Base-by-base conservation (phyloP, 1,284 basidiomycete genomes). In the Melanopsichium pennsylvanicum region DNA sequence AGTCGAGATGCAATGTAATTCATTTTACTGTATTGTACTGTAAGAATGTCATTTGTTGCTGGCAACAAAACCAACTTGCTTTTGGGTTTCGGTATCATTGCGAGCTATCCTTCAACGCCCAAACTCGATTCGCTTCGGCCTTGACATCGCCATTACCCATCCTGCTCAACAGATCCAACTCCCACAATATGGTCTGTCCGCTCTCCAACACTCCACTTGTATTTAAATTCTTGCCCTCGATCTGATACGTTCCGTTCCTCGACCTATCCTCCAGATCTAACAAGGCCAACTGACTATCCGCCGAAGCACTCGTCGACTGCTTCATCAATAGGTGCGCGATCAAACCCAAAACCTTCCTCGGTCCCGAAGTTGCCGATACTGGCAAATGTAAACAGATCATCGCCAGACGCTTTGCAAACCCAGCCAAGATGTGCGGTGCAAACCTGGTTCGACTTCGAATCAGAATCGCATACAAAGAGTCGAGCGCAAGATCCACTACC, bases 341-440 rank as follows among this genome's bases (percentile, higher is more conserved):
- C 6, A 69, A 13, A 0, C 25, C 40, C 6, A 63, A 16, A 5
- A 59, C 43, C 21, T 56, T 57, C 6, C 38, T 22, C 18, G 37
- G 41, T 5, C 42, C 42, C 1, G 43, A 49, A 1, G 43, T 34
- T 16, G 45, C 18, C 0, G 40, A 12, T 2, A 34, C 22, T 0
- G 57, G 35, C 3, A 68, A 29, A 8, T 69, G 66, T 3, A 69
- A 38, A 10, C 51, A 39, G 27, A 69, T 36, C 33, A 60, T 46
- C 0, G 48, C 84, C 34, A 98, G 85, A 22, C 96, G 89, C 83
- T 97, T 97, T 50, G 90, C 86, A 81, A 98, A 97, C 48, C 62
- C 82, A 15, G 68, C 72, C 84, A 84, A 42, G 85, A 85, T 74
- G 86, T 87, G 84, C 96, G 94, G 36, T 88, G 87, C 50, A 90